Conservation (phyloP, 257 asterid genomes). For the Striga asiatica region DNA sequence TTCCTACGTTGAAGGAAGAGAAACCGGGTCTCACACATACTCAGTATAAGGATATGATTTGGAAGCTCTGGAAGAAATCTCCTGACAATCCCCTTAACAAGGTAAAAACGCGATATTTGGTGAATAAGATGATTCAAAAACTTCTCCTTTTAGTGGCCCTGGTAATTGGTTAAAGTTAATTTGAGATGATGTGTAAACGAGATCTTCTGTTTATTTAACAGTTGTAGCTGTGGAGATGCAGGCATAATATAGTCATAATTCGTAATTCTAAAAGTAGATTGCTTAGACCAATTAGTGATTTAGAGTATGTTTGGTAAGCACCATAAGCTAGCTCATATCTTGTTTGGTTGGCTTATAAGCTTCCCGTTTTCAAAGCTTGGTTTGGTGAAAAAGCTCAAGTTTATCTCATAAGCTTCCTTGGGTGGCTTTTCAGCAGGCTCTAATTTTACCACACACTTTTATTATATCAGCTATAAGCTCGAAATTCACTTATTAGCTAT, state of each 20-base stretch:
- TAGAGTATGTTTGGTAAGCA: no score
- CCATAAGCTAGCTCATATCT: no score
- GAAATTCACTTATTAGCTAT: no score
- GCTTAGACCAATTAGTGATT: background rate
- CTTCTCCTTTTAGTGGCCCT: background rate
- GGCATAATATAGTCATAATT: background rate
- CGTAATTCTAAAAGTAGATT: background rate
- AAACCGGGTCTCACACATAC: slow-evolving; percentile 53
- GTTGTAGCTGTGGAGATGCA: background rate
- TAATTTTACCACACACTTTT: no score
- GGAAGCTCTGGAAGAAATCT: slow-evolving; percentile 97
- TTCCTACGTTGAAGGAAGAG: slow-evolving; percentile 40
- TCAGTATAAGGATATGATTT: slow-evolving; percentile 73
- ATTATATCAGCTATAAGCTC: no score
- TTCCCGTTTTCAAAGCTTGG: no score
- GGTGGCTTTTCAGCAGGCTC: no score
- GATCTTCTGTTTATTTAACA: background rate
- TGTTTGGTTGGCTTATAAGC: no score
- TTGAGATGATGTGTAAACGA: background rate
- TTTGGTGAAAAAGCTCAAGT: no score
- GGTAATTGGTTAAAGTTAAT: background rate
- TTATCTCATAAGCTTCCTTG: no score
- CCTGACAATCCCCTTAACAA: slow-evolving; percentile 89
- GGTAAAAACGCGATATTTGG: slow-evolving; percentile 25
- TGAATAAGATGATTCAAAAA: background rate